A percentile compares a stretch with the other conserved stretches of the same genome.
Conservation (phyloP, 208 protist species). For the Polymyxa betae region DNA sequence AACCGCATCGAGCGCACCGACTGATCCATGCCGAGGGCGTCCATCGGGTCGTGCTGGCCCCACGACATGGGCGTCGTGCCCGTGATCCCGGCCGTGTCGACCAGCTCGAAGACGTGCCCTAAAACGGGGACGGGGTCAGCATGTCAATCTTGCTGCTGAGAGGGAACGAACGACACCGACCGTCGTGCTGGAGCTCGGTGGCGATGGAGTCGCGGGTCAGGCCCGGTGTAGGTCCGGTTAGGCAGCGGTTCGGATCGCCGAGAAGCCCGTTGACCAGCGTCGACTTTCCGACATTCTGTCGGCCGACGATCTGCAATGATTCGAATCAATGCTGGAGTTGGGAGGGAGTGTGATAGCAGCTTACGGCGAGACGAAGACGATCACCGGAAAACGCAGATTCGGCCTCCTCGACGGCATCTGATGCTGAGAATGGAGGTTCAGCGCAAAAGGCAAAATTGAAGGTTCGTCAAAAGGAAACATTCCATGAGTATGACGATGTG, state of each 20-base stretch:
- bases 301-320: constrained; percentile 17
- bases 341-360: not conserved
- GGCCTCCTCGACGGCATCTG: not conserved
- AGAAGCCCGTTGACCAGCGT: not conserved
- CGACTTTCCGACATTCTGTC: not conserved
- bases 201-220: not conserved
- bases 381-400: not conserved
- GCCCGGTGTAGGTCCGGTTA: not conserved
- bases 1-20: not conserved
- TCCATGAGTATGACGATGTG: too few species aligned
- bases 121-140: not conserved
- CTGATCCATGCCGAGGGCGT: not conserved
- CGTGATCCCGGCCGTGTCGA: constrained; percentile 3
- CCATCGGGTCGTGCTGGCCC: not conserved
- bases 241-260: not conserved
- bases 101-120: not conserved
- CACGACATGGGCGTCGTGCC: not conserved
- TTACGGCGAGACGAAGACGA: not conserved
- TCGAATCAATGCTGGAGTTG: not conserved
- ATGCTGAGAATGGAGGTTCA: not conserved
- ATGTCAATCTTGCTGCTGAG: not conserved
- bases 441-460: too few species aligned
- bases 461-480: too few species aligned
- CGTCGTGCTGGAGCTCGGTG: not conserved
- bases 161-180: not conserved